A percentile compares a stretch with the other conserved stretches of the same genome.
These are phyloP conservation scores for Diaporthe helianthi DNA, from an alignment of 2,329 filamentous ascomycete species.

Conservation along the genomic window DNA sequence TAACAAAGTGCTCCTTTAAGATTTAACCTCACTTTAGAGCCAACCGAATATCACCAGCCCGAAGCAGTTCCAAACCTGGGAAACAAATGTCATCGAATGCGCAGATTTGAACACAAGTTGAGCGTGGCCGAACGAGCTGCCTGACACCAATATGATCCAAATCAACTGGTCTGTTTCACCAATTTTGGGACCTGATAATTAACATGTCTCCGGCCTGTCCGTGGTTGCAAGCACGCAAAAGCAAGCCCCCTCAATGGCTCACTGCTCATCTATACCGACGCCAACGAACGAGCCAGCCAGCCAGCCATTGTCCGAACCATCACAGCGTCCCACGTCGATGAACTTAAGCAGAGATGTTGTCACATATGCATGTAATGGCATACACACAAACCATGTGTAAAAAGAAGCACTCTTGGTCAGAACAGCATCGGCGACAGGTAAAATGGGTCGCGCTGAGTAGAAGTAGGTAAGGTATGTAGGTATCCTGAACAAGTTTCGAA, in stretches of 20 bases:
- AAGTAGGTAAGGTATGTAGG: constrained; percentile 22
- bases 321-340: not conserved
- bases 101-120: not conserved
- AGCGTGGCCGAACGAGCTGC: not conserved
- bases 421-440: not conserved
- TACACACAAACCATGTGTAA: not conserved
- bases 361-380: not conserved
- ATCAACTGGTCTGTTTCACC: too few relatives aligned
- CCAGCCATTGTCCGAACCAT: not conserved
- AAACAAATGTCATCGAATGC: too few relatives aligned
- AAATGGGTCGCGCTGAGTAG: not conserved
- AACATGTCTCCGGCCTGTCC: too few relatives aligned
- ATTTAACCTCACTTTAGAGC: not conserved
- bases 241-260: not conserved
- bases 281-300: not conserved
- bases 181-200: not conserved
- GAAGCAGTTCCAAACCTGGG: not conserved
- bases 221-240: not conserved
- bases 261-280: not conserved
- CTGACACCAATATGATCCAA: not conserved
- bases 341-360: not conserved
- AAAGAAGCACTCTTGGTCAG: not conserved
- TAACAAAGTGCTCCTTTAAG: too few relatives aligned
- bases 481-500: constrained; percentile 19
- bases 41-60: too few relatives aligned